Evolutionary conservation across 1,284 basidiomycete species (phyloP), one percentile per base, ranked within the genome.

Genomic region (Salmacisia buchloeana): DNA sequence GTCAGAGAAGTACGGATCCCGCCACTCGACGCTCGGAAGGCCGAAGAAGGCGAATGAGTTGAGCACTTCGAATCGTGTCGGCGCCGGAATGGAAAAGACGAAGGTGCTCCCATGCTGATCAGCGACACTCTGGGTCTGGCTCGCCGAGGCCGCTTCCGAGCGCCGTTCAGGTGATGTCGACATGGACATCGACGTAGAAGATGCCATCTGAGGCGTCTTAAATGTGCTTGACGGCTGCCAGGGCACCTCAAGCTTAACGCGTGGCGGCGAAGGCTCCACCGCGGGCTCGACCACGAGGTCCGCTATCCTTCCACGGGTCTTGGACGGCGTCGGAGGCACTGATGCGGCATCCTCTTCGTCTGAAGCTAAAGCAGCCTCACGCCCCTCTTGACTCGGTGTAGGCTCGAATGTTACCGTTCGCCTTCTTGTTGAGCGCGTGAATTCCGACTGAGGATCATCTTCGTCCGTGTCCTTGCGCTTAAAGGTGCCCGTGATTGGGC

Each of bases 1-100:
- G 61, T 87, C 85, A 2, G 90, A 90, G 77, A 92, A 97, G 78
- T 85, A 89, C 0, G 94, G 90, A 23, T 85, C 83, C 23, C 83
- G 85, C 78, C 96, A 94, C 25, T 90, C 79, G 68, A 87, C 87
- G 36, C 80, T 81, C 1, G 86, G 85, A 12, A 91, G 78, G 7
- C 83, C 83, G 66, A 84, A 81, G 1, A 77, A 72, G 45, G 86
- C 85, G 43, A 90, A 79, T 27, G 83, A 85, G 2, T 75, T 75
- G 12, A 86, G 63, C 0, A 94, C 83, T 10, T 86, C 82, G 0
- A 79, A 72, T 2, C 78, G 61, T 1, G 84, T 81, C 1, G 91
- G 91, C 0, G 91, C 87, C 4, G 80, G 68, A 2, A 73, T 63
- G 2, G 80, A 75, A n/a, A 54, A 54, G 1, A 31, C 7, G 15